Evolutionary conservation across 78 protist genomes (phyloP).

Genomic region (Cavenderia fasciculata): DNA sequence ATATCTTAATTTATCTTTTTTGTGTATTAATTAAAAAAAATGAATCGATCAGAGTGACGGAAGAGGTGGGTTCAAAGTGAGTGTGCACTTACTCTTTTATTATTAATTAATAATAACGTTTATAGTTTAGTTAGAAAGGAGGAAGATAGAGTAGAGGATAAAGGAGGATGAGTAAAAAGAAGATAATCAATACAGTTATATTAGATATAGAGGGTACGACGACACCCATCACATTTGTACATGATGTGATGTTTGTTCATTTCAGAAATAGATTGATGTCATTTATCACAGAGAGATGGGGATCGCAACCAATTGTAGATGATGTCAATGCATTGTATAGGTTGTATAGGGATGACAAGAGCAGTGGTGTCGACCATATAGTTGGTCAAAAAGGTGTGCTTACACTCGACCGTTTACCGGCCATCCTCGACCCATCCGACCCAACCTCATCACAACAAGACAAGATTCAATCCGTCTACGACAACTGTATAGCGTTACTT

Average conservation of each 20-base stretch:
- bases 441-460: neutral
- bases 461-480: neutral
- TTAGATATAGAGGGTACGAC: slow-evolving; percentile 90
- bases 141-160: too few relatives aligned
- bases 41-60: too few relatives aligned
- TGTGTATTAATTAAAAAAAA: too few relatives aligned
- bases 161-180: neutral
- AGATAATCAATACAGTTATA: slow-evolving; percentile 26
- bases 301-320: neutral
- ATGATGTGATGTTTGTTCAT: slow-evolving; percentile 88
- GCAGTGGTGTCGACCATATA: neutral
- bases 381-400: neutral
- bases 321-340: slow-evolving; percentile 34
- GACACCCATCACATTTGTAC: slow-evolving; percentile 91
- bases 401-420: neutral
- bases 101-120: too few relatives aligned
- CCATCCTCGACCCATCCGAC: neutral
- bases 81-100: too few relatives aligned
- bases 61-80: too few relatives aligned
- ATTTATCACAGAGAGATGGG: slow-evolving; percentile 39
- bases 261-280: slow-evolving; percentile 8
- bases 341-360: slow-evolving; percentile 1
- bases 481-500: slow-evolving; percentile 55
- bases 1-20: too few relatives aligned
- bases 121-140: too few relatives aligned